Base-by-base conservation (phyloP, 2,329 filamentous ascomycete species). In the Paecilomyces sp. region DNA sequence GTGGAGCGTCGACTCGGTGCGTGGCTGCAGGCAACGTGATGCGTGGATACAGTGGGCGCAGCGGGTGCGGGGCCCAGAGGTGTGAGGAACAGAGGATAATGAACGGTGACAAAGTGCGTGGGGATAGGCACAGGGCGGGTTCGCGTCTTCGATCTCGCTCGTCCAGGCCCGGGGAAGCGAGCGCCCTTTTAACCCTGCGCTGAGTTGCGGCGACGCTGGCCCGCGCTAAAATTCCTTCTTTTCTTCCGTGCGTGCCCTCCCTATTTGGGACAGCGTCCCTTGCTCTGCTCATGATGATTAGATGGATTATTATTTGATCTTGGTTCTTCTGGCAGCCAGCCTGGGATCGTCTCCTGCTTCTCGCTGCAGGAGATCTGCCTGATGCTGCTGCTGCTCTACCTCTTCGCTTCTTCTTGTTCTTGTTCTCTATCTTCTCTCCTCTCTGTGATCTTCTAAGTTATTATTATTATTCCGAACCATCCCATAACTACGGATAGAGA, bases 131-230 rank as follows among this genome's bases (percentile, higher is more conserved):
- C 7, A 18, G n/a, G 18, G 41, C 41, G 41, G 15, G 15, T n/a
- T 30, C n/a, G 25, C 24, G 55, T 51, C 36, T 34, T 59, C 34
- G 31, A n/a, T 54, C 30, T 54, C 52, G 58, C 31, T 41, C 34
- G 36, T 55, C 33, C 15, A 28, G 56, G 56, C 56, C 60, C 57
- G 59, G 62, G 59, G 68, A 64, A 62, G 64, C 61, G 59, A 66
- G 66, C 52, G 59, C 71, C 71, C 70, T 74, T 73, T 75, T 74
- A 74, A 74, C 68, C 68, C 67, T 69, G 67, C 64, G 65, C 63
- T 47, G 58, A 31, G 56, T 65, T 56, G 25, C 28, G 28, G 57
- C 57, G n/a, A 53, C 51, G 47, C 61, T 50, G 53, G 47, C 59
- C 30, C 59, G 47, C 65, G 60, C 65, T 64, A 67, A 67, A 64